Conservation (phyloP, 2,329 filamentous ascomycete species). For the Pestalotiopsis sp. region DNA sequence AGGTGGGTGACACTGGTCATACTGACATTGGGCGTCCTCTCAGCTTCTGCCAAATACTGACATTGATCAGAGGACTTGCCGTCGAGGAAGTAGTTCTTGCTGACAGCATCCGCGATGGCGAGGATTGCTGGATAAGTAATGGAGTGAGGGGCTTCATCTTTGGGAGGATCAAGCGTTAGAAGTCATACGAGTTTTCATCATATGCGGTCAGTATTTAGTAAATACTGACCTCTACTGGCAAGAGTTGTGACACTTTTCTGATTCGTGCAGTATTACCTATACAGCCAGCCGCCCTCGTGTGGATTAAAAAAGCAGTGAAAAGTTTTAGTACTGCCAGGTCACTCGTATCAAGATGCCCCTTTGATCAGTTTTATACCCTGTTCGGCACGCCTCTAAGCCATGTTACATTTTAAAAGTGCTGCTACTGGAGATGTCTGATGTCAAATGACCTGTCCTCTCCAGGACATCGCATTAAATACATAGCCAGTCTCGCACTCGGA, state of each 20-base stretch:
- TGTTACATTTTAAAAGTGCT: slow-evolving; percentile 49
- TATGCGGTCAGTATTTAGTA: background rate
- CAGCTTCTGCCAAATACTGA: slow-evolving; percentile 13
- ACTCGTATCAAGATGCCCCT: background rate
- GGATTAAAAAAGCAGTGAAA: background rate
- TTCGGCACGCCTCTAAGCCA: slow-evolving; percentile 28
- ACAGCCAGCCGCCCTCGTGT: too few relatives aligned
- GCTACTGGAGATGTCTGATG: slow-evolving; percentile 52
- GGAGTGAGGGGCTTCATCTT: slow-evolving; percentile 77
- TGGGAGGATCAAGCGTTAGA: slow-evolving; percentile 29
- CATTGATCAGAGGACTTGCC: slow-evolving; percentile 53
- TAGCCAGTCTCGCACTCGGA: slow-evolving; percentile 29
- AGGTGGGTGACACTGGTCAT: slow-evolving; percentile 42
- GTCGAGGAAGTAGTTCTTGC: slow-evolving; percentile 64
- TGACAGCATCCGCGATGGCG: slow-evolving; percentile 66
- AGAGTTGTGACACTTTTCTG: background rate
- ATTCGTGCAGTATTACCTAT: too few relatives aligned
- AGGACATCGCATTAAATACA: slow-evolving; percentile 56
- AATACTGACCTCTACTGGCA: background rate
- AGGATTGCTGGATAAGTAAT: slow-evolving; percentile 88
- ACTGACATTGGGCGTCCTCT: background rate
- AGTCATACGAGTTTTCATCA: background rate
- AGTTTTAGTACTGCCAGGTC: background rate
- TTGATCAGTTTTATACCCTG: slow-evolving; percentile 8
- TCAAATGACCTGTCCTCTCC: slow-evolving; percentile 58